Base-by-base conservation (phyloP, 306 rosid genomes). In the Urtica urens region DNA sequence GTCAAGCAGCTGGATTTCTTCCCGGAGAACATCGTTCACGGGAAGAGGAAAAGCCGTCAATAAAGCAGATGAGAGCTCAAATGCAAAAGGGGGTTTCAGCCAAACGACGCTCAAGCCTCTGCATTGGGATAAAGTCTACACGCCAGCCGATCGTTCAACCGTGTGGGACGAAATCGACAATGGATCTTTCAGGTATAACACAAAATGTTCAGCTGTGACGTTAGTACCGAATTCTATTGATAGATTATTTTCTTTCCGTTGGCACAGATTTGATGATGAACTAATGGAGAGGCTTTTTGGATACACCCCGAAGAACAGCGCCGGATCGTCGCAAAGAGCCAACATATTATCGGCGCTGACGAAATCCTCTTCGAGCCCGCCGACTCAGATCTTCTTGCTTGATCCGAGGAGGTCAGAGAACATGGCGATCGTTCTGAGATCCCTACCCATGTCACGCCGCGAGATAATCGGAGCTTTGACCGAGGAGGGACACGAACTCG, bases 51-150 rank as follows among this genome's bases (percentile, higher is more conserved):
- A 62, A 60, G 29, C 58, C 65, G 63, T 34, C 44, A 34, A 31
- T 55, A 37, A 53, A 14, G 49, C 28, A 62, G 66, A 45, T 33
- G 68, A 74, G 62, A 69, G 67, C 46, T 66, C 78, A 48, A 55
- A 56, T 14, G 43, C 17, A 34, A 70, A 55, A 8, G 63, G 39
- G 11, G 64, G 50, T 46, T 38, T 15, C 8, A 63, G 53, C 13
- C 76, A 65, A 58, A 64, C 55, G 33, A 83, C 62, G 78, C 60
- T 83, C 61, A 87, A 83, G 70, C 94, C 93, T 29, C 68, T 87
- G 46, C 94, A 80, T 44, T 83, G 96, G 96, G 96, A 87, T 69
- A 87, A 87, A 72, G 93, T 83, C 42, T 63, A 44, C 27, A 84
- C 94, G 4, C 78, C 65, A 57, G 87, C 64, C 58, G 88, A 83